Base-by-base conservation (phyloP, 2,329 filamentous ascomycete species). In the Lecanoromycetidae sp. region DNA sequence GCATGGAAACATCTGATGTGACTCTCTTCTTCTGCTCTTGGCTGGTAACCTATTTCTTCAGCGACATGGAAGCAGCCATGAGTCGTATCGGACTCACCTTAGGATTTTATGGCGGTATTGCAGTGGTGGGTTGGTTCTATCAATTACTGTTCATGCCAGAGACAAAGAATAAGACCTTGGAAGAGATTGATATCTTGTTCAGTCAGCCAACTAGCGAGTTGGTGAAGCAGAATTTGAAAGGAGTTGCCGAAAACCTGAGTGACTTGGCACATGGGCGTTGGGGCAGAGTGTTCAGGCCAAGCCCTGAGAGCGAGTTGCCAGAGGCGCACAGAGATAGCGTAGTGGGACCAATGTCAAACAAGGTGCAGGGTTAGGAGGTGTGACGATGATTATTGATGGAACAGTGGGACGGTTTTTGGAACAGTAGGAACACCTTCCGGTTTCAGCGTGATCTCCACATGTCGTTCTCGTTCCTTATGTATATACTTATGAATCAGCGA, bases 121-220 rank as follows among this genome's bases (percentile, higher is more conserved):
- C 81, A 0, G 71, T 82, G 0, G 8, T 85, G 0, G 82, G 80
- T 10, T 82, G 79, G 74, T 66, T 83, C 55, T 85, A 84, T 61
- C 81, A 85, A 64, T 68, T 84, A 38, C 60, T 84, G 41, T 85
- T 84, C 64, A 85, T 85, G 82, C 80, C 79, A 0, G 80, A 84
- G 67, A 84, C 80, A 2, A 84, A 84, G 68, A 76, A 80, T 60
- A 74, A 72, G 61, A 75, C 75, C 2, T 71, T 85, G 0, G 82
- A 85, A 63, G 81, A 85, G 62, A 84, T 85, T 50, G 80, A 85
- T 51, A 65, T 76, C 30, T 66, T 84, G 17, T 84, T 84, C 59
- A 70, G 73, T 41, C 70, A 74, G 51, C 79, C 80, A 0, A 84
- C 80, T 0, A 65, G 66, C 34, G 72, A 80, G 36, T 69, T 84